These are phyloP conservation scores for Sporobolus alterniflorus DNA, from an alignment of 202 grass and related monocot genomes.

Conservation along the genomic window DNA sequence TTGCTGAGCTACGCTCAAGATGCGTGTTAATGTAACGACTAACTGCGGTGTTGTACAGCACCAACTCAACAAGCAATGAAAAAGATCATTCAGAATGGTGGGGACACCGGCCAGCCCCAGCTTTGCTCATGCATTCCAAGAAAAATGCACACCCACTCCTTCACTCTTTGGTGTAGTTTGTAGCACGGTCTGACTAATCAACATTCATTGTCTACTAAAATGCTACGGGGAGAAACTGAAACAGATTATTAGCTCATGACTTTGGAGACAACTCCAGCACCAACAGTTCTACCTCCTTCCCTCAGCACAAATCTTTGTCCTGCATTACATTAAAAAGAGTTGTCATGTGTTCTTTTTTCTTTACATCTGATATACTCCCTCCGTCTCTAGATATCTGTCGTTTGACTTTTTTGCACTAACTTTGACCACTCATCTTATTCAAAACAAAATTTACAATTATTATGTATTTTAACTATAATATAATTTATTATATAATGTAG, in stretches of 20 bases:
- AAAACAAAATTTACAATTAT: too few relatives aligned
- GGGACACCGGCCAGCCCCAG: conserved; percentile 7
- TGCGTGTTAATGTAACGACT: too few relatives aligned
- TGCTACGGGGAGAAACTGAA: conserved; percentile 21
- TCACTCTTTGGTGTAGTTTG: conserved; percentile 22
- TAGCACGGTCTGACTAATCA: conserved; percentile 45
- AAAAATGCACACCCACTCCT: conserved; percentile 21
- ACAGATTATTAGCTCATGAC: conserved; percentile 60
- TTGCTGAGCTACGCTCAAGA: too few relatives aligned
- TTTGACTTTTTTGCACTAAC: too few relatives aligned
- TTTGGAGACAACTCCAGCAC: conserved; percentile 84
- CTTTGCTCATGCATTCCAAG: conserved; percentile 26
- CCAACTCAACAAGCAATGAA: conserved; percentile 19
- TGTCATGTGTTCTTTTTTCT: not conserved
- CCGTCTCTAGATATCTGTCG: too few relatives aligned
- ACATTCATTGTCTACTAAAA: conserved; percentile 46
- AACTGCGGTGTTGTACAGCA: too few relatives aligned
- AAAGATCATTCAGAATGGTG: conserved; percentile 32
- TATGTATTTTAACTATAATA: too few relatives aligned
- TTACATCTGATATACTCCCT: too few relatives aligned
- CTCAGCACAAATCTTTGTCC: conserved; percentile 90
- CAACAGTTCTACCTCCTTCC: conserved; percentile 91
- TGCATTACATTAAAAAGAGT: conserved; percentile 19
- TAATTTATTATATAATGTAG: too few relatives aligned
- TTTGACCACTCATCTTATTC: too few relatives aligned